phyloP scores from a whole-genome alignment of 768 basidiomycete genomes.

The Hericium rajendrae region DNA sequence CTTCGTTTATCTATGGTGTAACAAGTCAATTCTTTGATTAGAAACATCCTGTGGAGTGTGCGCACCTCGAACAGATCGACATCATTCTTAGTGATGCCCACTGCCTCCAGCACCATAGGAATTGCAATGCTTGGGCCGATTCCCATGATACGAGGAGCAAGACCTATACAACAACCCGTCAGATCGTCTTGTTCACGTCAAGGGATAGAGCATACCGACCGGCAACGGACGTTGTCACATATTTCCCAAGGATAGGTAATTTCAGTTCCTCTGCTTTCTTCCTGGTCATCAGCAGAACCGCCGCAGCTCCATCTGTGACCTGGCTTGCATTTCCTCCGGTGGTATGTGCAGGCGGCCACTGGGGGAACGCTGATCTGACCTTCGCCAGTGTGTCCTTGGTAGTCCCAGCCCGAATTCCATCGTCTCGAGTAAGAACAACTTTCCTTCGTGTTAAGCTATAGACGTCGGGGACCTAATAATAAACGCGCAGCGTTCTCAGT shows the following conservation, averaged over 20 bases:
- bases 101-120: conserved; percentile 61
- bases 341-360: conserved; percentile 65
- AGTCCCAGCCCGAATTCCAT: conserved; percentile 70
- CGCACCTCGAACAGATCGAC: conserved; percentile 74
- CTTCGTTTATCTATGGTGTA: conserved; percentile 68
- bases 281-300: conserved; percentile 73
- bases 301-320: conserved; percentile 77
- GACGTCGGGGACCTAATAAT: too few species aligned
- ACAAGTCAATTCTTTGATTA: not conserved
- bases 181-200: not conserved
- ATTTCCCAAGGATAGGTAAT: conserved; percentile 65
- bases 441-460: conserved; percentile 17
- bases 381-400: conserved; percentile 55
- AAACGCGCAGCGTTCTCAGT: too few species aligned
- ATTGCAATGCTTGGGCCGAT: conserved; percentile 82
- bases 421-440: conserved; percentile 56
- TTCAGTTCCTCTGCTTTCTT: conserved; percentile 66
- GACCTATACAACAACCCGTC: conserved; percentile 30
- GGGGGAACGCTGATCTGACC: conserved; percentile 70
- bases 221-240: conserved; percentile 58
- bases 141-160: conserved; percentile 80
- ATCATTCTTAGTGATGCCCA: conserved; percentile 56
- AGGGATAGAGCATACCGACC: conserved; percentile 30
- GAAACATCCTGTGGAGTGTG: not conserved
- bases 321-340: conserved; percentile 89